These are phyloP conservation scores for Crithidia thermophila DNA, from an alignment of 208 protist genomes.

Conservation along the genomic window DNA sequence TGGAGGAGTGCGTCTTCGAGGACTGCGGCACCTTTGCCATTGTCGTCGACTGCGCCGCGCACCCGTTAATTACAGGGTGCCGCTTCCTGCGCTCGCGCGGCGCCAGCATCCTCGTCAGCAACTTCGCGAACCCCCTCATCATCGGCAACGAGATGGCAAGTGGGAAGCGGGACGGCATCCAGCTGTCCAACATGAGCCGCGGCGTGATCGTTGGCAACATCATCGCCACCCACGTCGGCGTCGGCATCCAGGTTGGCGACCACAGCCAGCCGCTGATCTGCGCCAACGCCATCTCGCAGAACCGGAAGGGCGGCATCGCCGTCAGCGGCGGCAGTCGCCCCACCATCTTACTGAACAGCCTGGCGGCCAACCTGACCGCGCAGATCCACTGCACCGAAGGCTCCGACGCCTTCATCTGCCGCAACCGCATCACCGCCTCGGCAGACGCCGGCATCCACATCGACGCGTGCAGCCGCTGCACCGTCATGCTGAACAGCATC, in stretches of 20 bases:
- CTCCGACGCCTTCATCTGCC: slow-evolving; percentile 65
- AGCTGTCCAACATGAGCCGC: slow-evolving; percentile 50
- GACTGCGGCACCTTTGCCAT: slow-evolving; percentile 73
- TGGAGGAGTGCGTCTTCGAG: slow-evolving; percentile 84
- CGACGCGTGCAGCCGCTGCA: slow-evolving; percentile 61
- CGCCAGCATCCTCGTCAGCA: slow-evolving; percentile 64
- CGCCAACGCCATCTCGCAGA: slow-evolving; percentile 68
- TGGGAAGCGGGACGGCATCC: slow-evolving; percentile 62
- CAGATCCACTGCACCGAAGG: slow-evolving; percentile 56
- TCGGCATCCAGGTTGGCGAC: slow-evolving; percentile 50
- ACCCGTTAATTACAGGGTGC: slow-evolving; percentile 85
- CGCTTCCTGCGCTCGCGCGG: slow-evolving; percentile 65
- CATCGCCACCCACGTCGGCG: slow-evolving; percentile 54
- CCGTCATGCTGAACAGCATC: slow-evolving; percentile 57
- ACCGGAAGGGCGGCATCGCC: slow-evolving; percentile 45
- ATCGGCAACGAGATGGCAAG: slow-evolving; percentile 80
- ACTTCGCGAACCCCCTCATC: slow-evolving; percentile 85
- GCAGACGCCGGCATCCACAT: slow-evolving; percentile 56
- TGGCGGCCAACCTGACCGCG: slow-evolving; percentile 47
- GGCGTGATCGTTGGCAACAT: slow-evolving; percentile 83
- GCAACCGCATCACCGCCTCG: slow-evolving; percentile 55
- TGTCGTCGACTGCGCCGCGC: slow-evolving; percentile 68
- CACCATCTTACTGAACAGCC: slow-evolving; percentile 62
- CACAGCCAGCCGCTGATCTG: slow-evolving; percentile 59
- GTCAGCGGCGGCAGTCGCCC: slow-evolving; percentile 51